Percentiles rank a stretch among this genome's conserved stretches.
These are phyloP conservation scores for Pseudognaphalium luteoalbum DNA, from an alignment of 129 eudicot genomes.

Conservation along the genomic window DNA sequence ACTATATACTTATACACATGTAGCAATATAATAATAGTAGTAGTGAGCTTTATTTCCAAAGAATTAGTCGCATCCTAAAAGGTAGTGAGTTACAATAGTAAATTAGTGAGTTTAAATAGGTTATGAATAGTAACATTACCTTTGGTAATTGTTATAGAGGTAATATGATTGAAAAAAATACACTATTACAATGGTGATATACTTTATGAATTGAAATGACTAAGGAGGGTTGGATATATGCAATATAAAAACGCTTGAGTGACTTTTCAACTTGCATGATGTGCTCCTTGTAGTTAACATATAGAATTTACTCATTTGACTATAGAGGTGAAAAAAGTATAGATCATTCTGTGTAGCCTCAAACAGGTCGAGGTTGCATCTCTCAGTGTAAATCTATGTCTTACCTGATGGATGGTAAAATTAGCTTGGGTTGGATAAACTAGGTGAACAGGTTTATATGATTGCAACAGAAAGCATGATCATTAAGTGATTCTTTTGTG, in stretches of 20 bases:
- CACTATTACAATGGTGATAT: background rate
- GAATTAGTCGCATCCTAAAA: no score
- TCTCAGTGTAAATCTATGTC: background rate
- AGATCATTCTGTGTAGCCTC: background rate
- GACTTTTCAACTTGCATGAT: background rate
- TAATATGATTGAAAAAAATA: background rate
- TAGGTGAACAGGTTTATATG: background rate
- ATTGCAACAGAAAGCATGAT: background rate
- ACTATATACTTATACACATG: no score
- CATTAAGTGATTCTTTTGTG: background rate
- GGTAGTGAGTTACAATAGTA: no score
- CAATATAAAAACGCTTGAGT: background rate
- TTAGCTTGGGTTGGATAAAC: background rate
- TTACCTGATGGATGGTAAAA: background rate
- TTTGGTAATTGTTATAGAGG: no score
- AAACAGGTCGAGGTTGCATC: background rate
- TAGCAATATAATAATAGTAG: no score
- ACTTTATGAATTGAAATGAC: background rate
- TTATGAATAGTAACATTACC: no score
- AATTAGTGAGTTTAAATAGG: no score
- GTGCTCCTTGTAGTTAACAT: background rate
- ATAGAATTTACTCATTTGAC: background rate
- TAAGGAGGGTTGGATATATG: background rate
- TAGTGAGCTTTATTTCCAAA: no score
- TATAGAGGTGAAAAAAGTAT: background rate